These are phyloP conservation scores for Bathelium albidoporum DNA, from an alignment of 495 filamentous ascomycete species.

Conservation along the genomic window DNA sequence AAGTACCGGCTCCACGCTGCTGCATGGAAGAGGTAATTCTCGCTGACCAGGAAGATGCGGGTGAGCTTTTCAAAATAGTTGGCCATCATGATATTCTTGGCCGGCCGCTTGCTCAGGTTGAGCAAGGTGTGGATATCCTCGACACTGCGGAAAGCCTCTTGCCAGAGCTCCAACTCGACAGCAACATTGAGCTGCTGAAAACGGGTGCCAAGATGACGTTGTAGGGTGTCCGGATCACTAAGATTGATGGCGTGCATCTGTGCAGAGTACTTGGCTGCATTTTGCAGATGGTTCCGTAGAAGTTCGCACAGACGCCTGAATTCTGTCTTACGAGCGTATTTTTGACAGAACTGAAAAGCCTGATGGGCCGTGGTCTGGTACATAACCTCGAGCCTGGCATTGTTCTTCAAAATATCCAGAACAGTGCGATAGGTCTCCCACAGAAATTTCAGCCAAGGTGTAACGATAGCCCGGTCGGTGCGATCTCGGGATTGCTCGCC, in stretches of 20 bases:
- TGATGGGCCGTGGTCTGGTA: slow-evolving; percentile 97
- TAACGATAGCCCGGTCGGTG: slow-evolving; percentile 95
- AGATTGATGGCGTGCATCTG: slow-evolving; percentile 99
- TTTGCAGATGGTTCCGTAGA: slow-evolving; percentile 95
- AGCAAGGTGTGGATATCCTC: slow-evolving; percentile 99
- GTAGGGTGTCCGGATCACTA: slow-evolving; percentile 91
- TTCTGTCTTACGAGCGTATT: slow-evolving; percentile 97
- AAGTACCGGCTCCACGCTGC: slow-evolving; percentile 95
- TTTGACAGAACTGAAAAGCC: slow-evolving; percentile 96
- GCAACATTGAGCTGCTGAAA: slow-evolving; percentile 98
- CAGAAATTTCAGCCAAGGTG: slow-evolving; percentile 97
- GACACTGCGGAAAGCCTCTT: slow-evolving; percentile 96
- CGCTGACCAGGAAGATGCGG: slow-evolving; percentile 94
- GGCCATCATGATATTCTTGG: slow-evolving; percentile 99
- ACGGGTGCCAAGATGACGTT: slow-evolving; percentile 92
- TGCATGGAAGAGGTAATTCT: slow-evolving; percentile 98
- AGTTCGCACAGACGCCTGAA: slow-evolving; percentile 97
- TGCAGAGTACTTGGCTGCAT: slow-evolving; percentile 95
- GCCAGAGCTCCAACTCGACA: slow-evolving; percentile 95
- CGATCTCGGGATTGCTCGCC: slow-evolving; percentile 94
- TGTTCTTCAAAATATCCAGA: slow-evolving; percentile 96
- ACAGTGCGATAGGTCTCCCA: slow-evolving; percentile 99
- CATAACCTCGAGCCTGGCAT: slow-evolving; percentile 92
- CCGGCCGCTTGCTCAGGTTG: slow-evolving; percentile 94
- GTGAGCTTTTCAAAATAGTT: slow-evolving; percentile 99